Percentiles rank a stretch among this genome's conserved stretches.
phyloP scores from a whole-genome alignment of 2,329 filamentous ascomycete species.

The Colletotrichum sp. region DNA sequence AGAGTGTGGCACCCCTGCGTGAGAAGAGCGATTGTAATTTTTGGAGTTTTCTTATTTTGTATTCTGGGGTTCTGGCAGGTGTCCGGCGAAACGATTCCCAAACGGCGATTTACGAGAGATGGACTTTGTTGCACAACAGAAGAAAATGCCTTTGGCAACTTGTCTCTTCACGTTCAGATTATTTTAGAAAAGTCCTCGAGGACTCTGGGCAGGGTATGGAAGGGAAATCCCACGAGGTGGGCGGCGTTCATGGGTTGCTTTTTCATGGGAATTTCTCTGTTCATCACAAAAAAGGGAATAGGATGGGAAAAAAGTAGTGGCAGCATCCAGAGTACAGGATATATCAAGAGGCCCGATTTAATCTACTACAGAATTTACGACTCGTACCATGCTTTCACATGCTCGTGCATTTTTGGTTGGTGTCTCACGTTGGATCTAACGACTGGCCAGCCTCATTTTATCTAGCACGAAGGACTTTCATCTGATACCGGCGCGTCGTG shows the following conservation, averaged over 20 bases:
- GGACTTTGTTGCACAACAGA: neutral
- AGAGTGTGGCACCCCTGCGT: conserved; percentile 57
- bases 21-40: conserved; percentile 7
- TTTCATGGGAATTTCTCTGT: neutral
- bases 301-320: neutral
- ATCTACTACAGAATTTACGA: conserved; percentile 4
- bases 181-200: conserved; percentile 13
- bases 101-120: conserved; percentile 13
- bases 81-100: conserved; percentile 12
- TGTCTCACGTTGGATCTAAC: neutral
- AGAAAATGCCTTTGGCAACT: neutral
- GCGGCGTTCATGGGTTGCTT: neutral
- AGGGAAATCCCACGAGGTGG: neutral
- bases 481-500: neutral
- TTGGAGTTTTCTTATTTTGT: neutral
- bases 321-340: neutral
- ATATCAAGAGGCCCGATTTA: neutral
- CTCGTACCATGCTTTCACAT: conserved; percentile 6
- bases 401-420: neutral
- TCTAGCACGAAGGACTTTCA: neutral
- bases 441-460: neutral
- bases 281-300: neutral
- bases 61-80: neutral
- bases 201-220: neutral
- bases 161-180: conserved; percentile 1